Evolutionary conservation across 2,329 filamentous ascomycete species (phyloP).

Genomic region (Arthrinium phaeospermum): DNA sequence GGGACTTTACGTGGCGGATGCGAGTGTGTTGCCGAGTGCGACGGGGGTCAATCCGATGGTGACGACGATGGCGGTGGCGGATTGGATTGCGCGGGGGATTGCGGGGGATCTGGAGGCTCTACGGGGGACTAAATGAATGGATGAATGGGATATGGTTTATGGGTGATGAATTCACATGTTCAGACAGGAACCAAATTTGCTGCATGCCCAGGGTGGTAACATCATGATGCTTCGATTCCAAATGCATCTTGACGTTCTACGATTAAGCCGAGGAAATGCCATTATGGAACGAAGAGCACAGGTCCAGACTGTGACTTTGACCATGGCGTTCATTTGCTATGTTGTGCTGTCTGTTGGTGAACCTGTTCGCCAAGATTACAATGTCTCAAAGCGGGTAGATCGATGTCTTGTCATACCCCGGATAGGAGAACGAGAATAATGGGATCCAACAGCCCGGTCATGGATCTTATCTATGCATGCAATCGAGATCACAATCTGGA

Average conservation of each 20-base stretch:
- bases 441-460: background rate
- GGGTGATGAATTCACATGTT: background rate
- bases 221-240: no score
- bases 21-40: conserved; percentile 74
- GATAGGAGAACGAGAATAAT: background rate
- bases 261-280: no score
- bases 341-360: no score
- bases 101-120: conserved; percentile 45
- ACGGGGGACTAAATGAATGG: background rate
- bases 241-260: background rate
- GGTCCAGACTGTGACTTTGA: no score
- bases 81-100: conserved; percentile 63
- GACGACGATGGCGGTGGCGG: conserved; percentile 71
- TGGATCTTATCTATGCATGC: no score
- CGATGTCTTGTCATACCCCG: background rate
- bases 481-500: no score
- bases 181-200: no score
- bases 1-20: conserved; percentile 72
- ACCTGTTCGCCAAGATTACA: background rate
- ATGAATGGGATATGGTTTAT: background rate
- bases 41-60: conserved; percentile 83
- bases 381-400: background rate
- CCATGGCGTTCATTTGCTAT: no score
- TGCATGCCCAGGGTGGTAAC: no score
- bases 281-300: no score